A percentile compares a stretch with the other conserved stretches of the same genome.
phyloP scores from a whole-genome alignment of 2,329 filamentous ascomycete species.

The Sclerotinia nivalis region DNA sequence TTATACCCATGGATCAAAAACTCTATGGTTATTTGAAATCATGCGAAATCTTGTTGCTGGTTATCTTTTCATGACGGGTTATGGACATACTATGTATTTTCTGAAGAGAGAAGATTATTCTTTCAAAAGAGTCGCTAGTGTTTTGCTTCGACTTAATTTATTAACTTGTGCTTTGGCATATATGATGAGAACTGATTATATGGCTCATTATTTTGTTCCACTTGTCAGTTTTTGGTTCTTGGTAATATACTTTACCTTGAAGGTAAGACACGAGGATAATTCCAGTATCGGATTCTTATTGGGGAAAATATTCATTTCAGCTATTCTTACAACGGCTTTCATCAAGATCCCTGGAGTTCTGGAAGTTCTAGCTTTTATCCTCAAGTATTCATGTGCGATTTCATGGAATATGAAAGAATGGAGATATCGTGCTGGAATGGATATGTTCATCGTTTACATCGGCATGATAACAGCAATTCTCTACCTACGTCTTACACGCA shows the following conservation, averaged over 20 bases:
- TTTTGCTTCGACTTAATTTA: slow-evolving; percentile 59
- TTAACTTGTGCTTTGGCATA: slow-evolving; percentile 55
- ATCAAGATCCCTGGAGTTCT: slow-evolving; percentile 46
- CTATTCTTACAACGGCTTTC: slow-evolving; percentile 44
- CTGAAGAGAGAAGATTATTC: slow-evolving; percentile 58
- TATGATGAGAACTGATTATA: slow-evolving; percentile 57
- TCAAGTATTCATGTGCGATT: slow-evolving; percentile 49
- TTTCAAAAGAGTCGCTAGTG: slow-evolving; percentile 50
- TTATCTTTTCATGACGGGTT: slow-evolving; percentile 64
- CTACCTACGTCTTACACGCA: slow-evolving; percentile 40
- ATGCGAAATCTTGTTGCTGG: slow-evolving; percentile 55
- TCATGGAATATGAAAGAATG: slow-evolving; percentile 52
- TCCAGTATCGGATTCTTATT: slow-evolving; percentile 46
- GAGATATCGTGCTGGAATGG: slow-evolving; percentile 52
- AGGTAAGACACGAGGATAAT: slow-evolving; percentile 47
- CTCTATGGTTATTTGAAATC: slow-evolving; percentile 55
- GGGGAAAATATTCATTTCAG: slow-evolving; percentile 51
- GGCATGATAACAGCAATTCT: slow-evolving; percentile 55
- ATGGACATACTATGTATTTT: slow-evolving; percentile 61
- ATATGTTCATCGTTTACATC: slow-evolving; percentile 57
- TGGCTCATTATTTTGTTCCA: slow-evolving; percentile 60
- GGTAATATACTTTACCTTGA: slow-evolving; percentile 55
- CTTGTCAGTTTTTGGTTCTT: slow-evolving; percentile 64
- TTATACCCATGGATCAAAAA: slow-evolving; percentile 55
- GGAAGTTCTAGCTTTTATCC: slow-evolving; percentile 44